Conservation (phyloP, 1,284 basidiomycete genomes). For the Pyrrhoderma lamaoense region DNA sequence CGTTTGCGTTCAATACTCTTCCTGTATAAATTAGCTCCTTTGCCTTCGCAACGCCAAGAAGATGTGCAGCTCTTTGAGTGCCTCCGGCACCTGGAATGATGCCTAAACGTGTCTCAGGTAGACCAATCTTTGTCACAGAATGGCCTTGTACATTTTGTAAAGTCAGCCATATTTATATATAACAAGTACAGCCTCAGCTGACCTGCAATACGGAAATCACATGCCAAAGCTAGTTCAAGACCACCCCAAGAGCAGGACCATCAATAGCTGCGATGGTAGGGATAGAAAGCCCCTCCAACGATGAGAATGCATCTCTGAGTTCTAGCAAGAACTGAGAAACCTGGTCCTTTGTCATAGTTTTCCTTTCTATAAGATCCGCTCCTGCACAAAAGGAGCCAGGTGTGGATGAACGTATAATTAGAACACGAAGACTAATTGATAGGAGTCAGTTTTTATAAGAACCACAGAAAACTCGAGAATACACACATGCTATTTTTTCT, state of each 20-base stretch:
- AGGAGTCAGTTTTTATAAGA: slow-evolving; percentile 1
- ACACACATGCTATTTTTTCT: slow-evolving; percentile 52
- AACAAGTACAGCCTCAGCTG: slow-evolving; percentile 16
- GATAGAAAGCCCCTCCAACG: slow-evolving; percentile 74
- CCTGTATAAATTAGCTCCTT: slow-evolving; percentile 87
- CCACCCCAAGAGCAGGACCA: slow-evolving; percentile 92
- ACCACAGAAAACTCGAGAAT: slow-evolving; percentile 1
- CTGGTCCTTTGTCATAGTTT: slow-evolving; percentile 68
- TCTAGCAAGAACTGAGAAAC: slow-evolving; percentile 76
- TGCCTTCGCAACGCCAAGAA: slow-evolving; percentile 76
- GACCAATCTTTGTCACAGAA: slow-evolving; percentile 68
- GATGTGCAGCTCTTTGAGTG: slow-evolving; percentile 78
- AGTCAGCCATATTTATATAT: no score
- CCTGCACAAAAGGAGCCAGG: slow-evolving; percentile 86
- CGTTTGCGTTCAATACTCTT: slow-evolving; percentile 50
- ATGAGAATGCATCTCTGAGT: slow-evolving; percentile 65
- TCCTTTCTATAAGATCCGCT: slow-evolving; percentile 83
- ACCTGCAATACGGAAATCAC: slow-evolving; percentile 86
- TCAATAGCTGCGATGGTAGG: slow-evolving; percentile 92
- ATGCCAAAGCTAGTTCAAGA: slow-evolving; percentile 79
- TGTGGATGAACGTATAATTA: slow-evolving; percentile 73
- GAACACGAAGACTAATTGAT: slow-evolving; percentile 55
- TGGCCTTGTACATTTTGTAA: no score
- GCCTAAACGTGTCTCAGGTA: slow-evolving; percentile 80
- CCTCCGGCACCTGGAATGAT: slow-evolving; percentile 97